Base-by-base conservation (phyloP, 2,329 filamentous ascomycete species). In the Clarireedia hainanense region DNA sequence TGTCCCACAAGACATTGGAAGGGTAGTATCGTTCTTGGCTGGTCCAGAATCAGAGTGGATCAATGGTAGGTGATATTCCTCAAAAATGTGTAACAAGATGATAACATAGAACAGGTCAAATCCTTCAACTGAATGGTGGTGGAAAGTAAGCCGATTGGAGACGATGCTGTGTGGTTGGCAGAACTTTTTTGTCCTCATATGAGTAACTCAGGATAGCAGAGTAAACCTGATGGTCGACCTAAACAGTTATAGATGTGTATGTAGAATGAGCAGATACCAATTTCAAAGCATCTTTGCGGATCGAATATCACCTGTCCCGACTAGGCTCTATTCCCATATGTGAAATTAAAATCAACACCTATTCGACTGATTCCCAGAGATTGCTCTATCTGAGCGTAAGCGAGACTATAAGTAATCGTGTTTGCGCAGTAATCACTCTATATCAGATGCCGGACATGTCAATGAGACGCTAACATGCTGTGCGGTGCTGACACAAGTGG, bases 1-100 rank as follows among this genome's bases (percentile, higher is more conserved):
- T 60, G 80, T 84, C 63, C 82, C 83, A 58, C 78, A 83, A 67
- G 83, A 86, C 65, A 81, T 86, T 68, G 83, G 82, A 61, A 80
- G 81, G 59, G 81, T 84, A 23, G 81, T 84, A 58, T 80, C 78
- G 72, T 74, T 80, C 75, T 64, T 84, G 70, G 67, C 80, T 65
- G 69, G 79, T 68, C 71, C 83, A 73, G 71, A 83, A 69, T 68
- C 80, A 69, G 74, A 84, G 45, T 64, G 61, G 62, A 60, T 64
- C 15, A 64, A 61, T 53, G 62, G 61, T 59, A 50, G 54, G 55
- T 4, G 27, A 34, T 42, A 14, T 9, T 40, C 36, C 9, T 14
- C 24, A n/a, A 10, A 30, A 4, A 2, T 7, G 15, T 27, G 15
- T 20, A 17, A 47, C 10, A 3, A 37, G 17, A 40, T n/a, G 30